Evolutionary conservation across 2,329 filamentous ascomycete genomes (phyloP), one percentile per base, ranked within the genome.

Genomic region (Ophiognomonia clavigignenti-juglandacearum): DNA sequence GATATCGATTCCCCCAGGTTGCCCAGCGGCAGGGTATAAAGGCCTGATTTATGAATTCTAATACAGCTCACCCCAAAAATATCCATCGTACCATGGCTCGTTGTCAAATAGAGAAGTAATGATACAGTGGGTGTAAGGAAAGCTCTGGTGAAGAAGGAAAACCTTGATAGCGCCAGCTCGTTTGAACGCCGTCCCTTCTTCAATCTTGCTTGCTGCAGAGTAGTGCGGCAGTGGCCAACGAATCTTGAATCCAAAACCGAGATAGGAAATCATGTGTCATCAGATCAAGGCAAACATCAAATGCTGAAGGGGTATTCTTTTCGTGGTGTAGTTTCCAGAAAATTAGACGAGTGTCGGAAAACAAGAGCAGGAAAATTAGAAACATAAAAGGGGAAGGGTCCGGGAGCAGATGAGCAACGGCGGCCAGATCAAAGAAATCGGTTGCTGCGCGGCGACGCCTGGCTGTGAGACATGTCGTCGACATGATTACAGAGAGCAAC

Each of bases 401-500:
- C n/a, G n/a, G n/a, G n/a, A n/a, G n/a, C n/a, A n/a, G n/a, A n/a
- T n/a, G 23, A 29, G 10, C 6, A 36, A 8, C 23, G n/a, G n/a
- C n/a, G n/a, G n/a, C n/a, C 14, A 20, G 18, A 16, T 9, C 16
- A 48, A 23, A 39, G 14, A 31, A 47, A 51, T 26, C 44, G 72
- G 55, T 74, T 75, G 56, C 72, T 77, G 50, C 72, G 71, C 40
- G 69, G 65, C 6, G 62, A 69, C 11, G 60, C 71, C 77, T 74
- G 71, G 47, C 71, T 68, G 46, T 71, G 74, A 4, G 77, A 37
- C 52, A 83, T 76, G 58, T 84, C 85, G 64, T 82, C 88, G 61
- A 95, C 86, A 62, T 95, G 88, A 64, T 96, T 95, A 68, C 87
- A 90, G 68, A 96, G 81, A 16, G 91, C 89, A 42, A 96, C 91